Evolutionary conservation across 2,329 filamentous ascomycete genomes (phyloP).

Genomic region (Cladophialophora immunda): DNA sequence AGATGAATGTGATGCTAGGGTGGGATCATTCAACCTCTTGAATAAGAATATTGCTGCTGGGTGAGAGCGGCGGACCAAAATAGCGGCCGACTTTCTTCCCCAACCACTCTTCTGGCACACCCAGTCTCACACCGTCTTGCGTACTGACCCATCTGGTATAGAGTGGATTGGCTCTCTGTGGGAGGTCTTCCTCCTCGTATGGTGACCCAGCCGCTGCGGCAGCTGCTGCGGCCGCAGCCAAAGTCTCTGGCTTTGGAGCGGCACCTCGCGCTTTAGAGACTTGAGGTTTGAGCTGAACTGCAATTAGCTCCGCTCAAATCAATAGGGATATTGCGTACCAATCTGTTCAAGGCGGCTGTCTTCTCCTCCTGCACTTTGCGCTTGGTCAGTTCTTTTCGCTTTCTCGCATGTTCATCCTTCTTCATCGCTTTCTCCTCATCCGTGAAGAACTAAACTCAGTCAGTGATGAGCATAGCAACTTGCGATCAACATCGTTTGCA

Average conservation of each 20-base stretch:
- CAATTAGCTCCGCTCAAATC: slow-evolving; percentile 24
- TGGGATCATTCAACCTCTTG: slow-evolving; percentile 40
- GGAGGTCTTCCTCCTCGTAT: slow-evolving; percentile 48
- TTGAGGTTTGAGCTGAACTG: slow-evolving; percentile 65
- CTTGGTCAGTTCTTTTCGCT: slow-evolving; percentile 77
- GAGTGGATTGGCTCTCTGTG: slow-evolving; percentile 52
- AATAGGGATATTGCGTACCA: slow-evolving; percentile 17
- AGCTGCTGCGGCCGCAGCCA: slow-evolving; percentile 49
- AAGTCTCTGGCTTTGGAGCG: slow-evolving; percentile 55
- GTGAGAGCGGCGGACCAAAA: slow-evolving; percentile 43
- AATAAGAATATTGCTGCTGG: slow-evolving; percentile 33
- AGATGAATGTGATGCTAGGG: slow-evolving; percentile 1
- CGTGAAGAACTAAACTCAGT: slow-evolving; percentile 74
- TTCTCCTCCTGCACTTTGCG: slow-evolving; percentile 83
- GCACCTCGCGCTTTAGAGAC: slow-evolving; percentile 66
- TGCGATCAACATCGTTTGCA: slow-evolving; percentile 1
- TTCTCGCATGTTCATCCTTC: slow-evolving; percentile 75
- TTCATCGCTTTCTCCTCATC: slow-evolving; percentile 78
- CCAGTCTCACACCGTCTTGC: slow-evolving; percentile 51
- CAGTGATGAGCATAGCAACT: slow-evolving; percentile 62
- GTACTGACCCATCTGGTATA: slow-evolving; percentile 57
- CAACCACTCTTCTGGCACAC: slow-evolving; percentile 59
- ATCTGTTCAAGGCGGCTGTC: slow-evolving; percentile 52
- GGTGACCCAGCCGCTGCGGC: slow-evolving; percentile 47
- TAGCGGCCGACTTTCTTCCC: slow-evolving; percentile 52